Conservation (phyloP, 495 filamentous ascomycete species). For the Xylaria flabelliformis region DNA sequence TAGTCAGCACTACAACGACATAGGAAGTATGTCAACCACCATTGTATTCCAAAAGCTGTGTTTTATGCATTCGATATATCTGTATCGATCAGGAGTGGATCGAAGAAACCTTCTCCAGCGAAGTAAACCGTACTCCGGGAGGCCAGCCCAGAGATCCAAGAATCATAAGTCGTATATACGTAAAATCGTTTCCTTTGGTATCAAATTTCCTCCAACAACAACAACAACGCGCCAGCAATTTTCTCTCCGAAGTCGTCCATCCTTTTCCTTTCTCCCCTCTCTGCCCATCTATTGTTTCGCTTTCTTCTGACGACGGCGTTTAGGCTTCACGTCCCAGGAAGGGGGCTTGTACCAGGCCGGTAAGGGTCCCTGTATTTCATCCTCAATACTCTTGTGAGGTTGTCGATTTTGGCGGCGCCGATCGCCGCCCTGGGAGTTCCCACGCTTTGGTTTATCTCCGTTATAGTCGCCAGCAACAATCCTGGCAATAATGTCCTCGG, state of each 20-base stretch:
- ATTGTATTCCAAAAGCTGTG: not conserved
- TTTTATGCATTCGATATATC: not conserved
- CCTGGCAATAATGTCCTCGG: not conserved
- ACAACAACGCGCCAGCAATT: not conserved
- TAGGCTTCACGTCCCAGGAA: not conserved
- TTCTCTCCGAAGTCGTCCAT: not conserved
- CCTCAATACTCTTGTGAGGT: not conserved
- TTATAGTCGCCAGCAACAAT: not conserved
- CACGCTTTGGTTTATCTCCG: not conserved
- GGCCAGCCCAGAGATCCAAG: not conserved
- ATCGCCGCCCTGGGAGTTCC: not conserved
- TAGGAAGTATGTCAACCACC: not conserved
- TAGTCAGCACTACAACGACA: not conserved
- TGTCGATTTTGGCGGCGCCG: not conserved
- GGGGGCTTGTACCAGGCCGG: not conserved
- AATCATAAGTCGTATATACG: not conserved
- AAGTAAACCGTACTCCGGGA: not conserved
- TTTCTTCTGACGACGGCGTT: not conserved
- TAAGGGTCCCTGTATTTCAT: not conserved
- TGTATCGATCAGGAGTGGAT: not conserved
- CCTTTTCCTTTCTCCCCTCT: not conserved
- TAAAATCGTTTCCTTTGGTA: not conserved
- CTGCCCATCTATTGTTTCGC: no score
- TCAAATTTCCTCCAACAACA: not conserved
- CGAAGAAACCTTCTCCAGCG: not conserved